Conservation (phyloP, 768 basidiomycete species). For the Tricholoma flavovirens region DNA sequence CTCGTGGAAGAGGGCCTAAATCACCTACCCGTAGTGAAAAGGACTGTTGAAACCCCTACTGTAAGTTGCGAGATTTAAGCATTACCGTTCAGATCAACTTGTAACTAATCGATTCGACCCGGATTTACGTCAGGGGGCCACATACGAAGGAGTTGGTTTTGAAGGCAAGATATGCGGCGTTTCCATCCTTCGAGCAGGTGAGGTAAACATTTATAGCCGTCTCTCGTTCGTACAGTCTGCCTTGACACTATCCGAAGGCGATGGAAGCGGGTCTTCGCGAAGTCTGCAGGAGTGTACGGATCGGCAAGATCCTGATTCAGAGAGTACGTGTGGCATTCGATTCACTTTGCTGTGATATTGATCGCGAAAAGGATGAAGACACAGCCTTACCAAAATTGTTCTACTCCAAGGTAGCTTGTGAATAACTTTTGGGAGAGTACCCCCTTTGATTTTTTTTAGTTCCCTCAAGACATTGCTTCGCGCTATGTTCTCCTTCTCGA, state of each 20-base stretch:
- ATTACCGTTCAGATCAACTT: neutral
- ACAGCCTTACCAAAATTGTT: slow-evolving; percentile 91
- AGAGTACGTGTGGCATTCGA: slow-evolving; percentile 44
- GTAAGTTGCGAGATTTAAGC: slow-evolving; percentile 33
- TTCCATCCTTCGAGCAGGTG: slow-evolving; percentile 90
- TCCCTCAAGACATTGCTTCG: slow-evolving; percentile 86
- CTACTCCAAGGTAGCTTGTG: slow-evolving; percentile 62
- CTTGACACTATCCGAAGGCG: slow-evolving; percentile 43
- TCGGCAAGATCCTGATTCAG: slow-evolving; percentile 98
- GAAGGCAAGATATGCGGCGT: slow-evolving; percentile 97
- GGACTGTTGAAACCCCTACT: slow-evolving; percentile 79
- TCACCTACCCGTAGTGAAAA: slow-evolving; percentile 67
- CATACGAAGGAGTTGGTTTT: slow-evolving; percentile 89
- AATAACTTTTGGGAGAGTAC: neutral
- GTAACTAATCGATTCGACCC: neutral
- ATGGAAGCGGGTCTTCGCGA: slow-evolving; percentile 98
- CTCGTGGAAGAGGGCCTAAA: slow-evolving; percentile 87
- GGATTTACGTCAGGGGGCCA: slow-evolving; percentile 50
- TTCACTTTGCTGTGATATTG: neutral
- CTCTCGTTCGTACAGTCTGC: neutral
- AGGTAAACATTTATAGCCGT: slow-evolving; percentile 42
- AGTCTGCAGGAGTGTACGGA: slow-evolving; percentile 89
- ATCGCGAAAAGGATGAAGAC: slow-evolving; percentile 73
- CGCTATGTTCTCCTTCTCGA: slow-evolving; percentile 94
- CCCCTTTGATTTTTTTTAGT: slow-evolving; percentile 35